Evolutionary conservation across 768 basidiomycete genomes (phyloP).

Genomic region (Trametes cinnabarina): DNA sequence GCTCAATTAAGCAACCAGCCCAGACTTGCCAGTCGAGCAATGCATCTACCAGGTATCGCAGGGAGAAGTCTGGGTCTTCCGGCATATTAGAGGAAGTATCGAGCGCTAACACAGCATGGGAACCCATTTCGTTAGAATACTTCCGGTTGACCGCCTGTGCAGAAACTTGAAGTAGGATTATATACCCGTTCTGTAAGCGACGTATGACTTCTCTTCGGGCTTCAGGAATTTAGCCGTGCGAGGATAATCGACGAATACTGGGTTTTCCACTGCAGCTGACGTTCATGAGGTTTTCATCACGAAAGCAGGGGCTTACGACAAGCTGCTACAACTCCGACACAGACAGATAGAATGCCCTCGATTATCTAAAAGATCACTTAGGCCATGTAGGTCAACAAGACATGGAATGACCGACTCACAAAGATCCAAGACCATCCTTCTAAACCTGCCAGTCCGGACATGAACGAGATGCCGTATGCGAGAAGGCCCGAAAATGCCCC

Average conservation of each 20-base stretch:
- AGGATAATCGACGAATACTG: slow-evolving; percentile 64
- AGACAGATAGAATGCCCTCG: slow-evolving; percentile 60
- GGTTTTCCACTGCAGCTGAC: neutral
- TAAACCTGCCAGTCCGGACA: slow-evolving; percentile 26
- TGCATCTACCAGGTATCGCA: slow-evolving; percentile 51
- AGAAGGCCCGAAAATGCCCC: slow-evolving; percentile 30
- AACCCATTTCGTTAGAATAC: neutral
- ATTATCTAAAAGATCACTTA: slow-evolving; percentile 41
- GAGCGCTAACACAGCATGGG: slow-evolving; percentile 39
- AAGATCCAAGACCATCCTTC: slow-evolving; percentile 34
- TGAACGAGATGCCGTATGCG: slow-evolving; percentile 34
- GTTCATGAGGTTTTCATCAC: too few relatives aligned
- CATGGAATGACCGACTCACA: slow-evolving; percentile 1
- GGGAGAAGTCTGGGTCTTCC: slow-evolving; percentile 59
- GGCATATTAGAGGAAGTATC: slow-evolving; percentile 54
- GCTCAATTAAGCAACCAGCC: slow-evolving; percentile 54
- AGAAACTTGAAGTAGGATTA: too few relatives aligned
- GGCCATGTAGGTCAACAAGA: neutral
- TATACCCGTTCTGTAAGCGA: slow-evolving; percentile 24
- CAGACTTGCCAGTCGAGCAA: slow-evolving; percentile 51
- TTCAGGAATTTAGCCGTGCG: slow-evolving; percentile 58
- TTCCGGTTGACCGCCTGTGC: too few relatives aligned
- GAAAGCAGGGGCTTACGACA: neutral
- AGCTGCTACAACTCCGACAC: slow-evolving; percentile 45
- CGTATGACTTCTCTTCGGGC: slow-evolving; percentile 52